Percentiles rank a stretch among this genome's conserved stretches.
These are phyloP conservation scores for Annulohypoxylon bovei DNA, from an alignment of 495 filamentous ascomycete genomes.

Conservation along the genomic window DNA sequence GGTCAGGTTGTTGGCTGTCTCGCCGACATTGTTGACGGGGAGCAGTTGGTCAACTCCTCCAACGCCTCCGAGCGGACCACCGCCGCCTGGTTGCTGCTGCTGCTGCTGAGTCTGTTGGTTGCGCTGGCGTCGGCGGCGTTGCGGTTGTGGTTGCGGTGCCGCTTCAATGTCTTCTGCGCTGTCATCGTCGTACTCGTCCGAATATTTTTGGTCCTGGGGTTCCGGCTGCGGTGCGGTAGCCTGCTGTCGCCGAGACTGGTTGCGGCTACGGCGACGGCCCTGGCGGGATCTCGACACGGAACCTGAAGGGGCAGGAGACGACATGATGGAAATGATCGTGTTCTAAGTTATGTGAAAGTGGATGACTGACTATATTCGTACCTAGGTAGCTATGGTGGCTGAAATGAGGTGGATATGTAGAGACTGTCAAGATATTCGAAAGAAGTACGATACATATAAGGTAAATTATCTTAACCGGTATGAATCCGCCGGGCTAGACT, in stretches of 20 bases:
- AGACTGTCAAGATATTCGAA: neutral
- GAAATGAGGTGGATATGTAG: neutral
- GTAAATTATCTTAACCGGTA: neutral
- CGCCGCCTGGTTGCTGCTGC: constrained; percentile 55
- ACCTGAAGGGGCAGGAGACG: constrained; percentile 38
- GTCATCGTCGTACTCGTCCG: constrained; percentile 46
- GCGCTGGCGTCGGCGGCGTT: constrained; percentile 43
- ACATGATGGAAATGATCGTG: constrained; percentile 32
- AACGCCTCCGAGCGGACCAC: constrained; percentile 64
- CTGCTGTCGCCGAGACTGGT: constrained; percentile 42
- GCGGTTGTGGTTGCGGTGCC: constrained; percentile 42
- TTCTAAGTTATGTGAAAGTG: neutral
- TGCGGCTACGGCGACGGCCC: constrained; percentile 39
- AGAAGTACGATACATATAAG: neutral
- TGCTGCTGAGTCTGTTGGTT: constrained; percentile 50
- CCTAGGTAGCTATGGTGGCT: too few species aligned
- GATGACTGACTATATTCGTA: too few species aligned
- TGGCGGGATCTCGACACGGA: constrained; percentile 31
- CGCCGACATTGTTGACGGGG: constrained; percentile 66
- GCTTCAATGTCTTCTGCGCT: constrained; percentile 56
- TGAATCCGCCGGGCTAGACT: neutral
- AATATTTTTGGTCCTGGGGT: constrained; percentile 37
- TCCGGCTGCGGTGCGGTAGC: constrained; percentile 51
- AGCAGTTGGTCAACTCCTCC: constrained; percentile 46
- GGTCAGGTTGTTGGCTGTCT: constrained; percentile 72